Conservation (phyloP, 1,139 yeast species). For the Yamadazyma kanchanaburiensis region DNA sequence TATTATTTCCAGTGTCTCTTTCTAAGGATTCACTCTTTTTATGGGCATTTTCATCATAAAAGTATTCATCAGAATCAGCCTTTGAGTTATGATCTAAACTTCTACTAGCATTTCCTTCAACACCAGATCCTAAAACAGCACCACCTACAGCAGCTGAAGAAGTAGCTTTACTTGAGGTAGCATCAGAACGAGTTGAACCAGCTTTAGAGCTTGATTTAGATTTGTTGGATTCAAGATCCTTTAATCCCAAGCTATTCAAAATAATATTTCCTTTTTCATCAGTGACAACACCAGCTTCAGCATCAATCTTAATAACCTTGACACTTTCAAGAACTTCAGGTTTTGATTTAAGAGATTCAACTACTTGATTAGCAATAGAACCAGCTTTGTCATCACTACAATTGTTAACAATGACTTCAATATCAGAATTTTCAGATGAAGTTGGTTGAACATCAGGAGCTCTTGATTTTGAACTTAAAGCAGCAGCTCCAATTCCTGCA, state of each 20-base stretch:
- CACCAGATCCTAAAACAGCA: neutral
- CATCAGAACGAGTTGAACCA: no score
- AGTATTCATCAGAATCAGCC: neutral
- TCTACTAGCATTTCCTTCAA: neutral
- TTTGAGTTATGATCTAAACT: neutral
- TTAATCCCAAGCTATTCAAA: slow-evolving; percentile 3
- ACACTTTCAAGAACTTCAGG: slow-evolving; percentile 23
- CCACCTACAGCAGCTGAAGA: neutral
- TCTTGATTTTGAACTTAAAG: slow-evolving; percentile 1
- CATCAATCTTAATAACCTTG: slow-evolving; percentile 29
- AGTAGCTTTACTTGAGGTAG: neutral
- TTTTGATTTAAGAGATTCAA: slow-evolving; percentile 22
- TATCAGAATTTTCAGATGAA: slow-evolving; percentile 10
- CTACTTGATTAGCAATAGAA: slow-evolving; percentile 27
- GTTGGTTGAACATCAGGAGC: slow-evolving; percentile 2
- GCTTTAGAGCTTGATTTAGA: no score
- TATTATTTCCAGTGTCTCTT: no score
- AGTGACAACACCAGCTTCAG: slow-evolving; percentile 26
- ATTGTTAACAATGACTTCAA: slow-evolving; percentile 23
- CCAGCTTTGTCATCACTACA: slow-evolving; percentile 27
- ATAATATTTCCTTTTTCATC: slow-evolving; percentile 24
- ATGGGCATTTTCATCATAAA: neutral
- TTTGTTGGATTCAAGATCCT: neutral
- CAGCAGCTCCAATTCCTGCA: slow-evolving; percentile 6
- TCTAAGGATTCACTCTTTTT: neutral